Evolutionary conservation across 2,329 filamentous ascomycete genomes (phyloP).

Genomic region (Magnaporthiopsis incrustans): DNA sequence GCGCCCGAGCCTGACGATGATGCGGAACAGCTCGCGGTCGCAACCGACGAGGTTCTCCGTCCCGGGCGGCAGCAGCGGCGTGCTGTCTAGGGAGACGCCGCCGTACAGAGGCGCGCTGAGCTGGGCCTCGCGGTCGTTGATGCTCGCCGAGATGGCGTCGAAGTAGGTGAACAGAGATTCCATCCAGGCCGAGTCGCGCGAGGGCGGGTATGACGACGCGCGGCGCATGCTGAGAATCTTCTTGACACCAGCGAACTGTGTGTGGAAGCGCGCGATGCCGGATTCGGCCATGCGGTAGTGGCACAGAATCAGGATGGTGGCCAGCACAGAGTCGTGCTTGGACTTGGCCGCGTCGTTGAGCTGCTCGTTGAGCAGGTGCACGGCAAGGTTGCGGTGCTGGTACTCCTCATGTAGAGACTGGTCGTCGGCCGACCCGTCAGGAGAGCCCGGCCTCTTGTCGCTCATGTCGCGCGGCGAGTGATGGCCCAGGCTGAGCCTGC

Average conservation of each 20-base stretch:
- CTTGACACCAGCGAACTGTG: slow-evolving; percentile 86
- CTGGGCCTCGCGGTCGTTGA: slow-evolving; percentile 86
- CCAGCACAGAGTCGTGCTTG: slow-evolving; percentile 77
- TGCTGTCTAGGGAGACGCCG: slow-evolving; percentile 26
- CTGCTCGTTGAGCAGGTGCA: slow-evolving; percentile 75
- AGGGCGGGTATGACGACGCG: slow-evolving; percentile 39
- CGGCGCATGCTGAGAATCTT: slow-evolving; percentile 77
- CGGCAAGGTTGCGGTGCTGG: slow-evolving; percentile 73
- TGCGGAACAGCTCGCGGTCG: slow-evolving; percentile 78
- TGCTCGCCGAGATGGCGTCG: slow-evolving; percentile 83
- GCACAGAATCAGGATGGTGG: slow-evolving; percentile 79
- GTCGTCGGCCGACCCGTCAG: slow-evolving; percentile 32
- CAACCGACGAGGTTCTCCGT: slow-evolving; percentile 83
- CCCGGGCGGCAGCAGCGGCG: slow-evolving; percentile 45
- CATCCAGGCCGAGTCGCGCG: slow-evolving; percentile 76
- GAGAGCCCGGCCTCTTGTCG: slow-evolving; percentile 26
- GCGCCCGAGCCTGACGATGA: slow-evolving; percentile 74
- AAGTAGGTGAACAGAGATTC: slow-evolving; percentile 91
- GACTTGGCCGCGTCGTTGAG: slow-evolving; percentile 68
- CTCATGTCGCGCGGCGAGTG: slow-evolving; percentile 42
- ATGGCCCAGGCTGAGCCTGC: slow-evolving; percentile 55
- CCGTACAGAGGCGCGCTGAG: slow-evolving; percentile 57
- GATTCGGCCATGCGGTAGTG: slow-evolving; percentile 92
- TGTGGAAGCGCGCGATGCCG: slow-evolving; percentile 86
- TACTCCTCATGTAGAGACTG: slow-evolving; percentile 69